A percentile compares a stretch with the other conserved stretches of the same genome.
phyloP scores from a whole-genome alignment of 2,329 filamentous ascomycete species.

The Arthroderma sp. region DNA sequence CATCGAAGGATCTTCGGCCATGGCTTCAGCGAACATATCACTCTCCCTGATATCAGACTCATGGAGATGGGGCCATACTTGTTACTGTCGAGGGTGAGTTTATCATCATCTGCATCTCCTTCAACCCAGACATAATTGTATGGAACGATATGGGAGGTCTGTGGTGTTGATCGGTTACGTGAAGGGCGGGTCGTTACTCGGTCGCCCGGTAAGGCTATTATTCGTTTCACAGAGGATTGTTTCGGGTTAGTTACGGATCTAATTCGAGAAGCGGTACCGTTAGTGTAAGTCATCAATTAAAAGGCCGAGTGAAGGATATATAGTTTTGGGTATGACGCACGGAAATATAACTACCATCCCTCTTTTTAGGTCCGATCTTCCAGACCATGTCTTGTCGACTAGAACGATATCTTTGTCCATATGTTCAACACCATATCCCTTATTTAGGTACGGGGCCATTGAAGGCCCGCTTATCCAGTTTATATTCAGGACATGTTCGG shows the following conservation, averaged over 20 bases:
- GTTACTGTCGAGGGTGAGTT: conserved; percentile 69
- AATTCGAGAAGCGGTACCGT: conserved; percentile 7
- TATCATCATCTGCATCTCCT: conserved; percentile 59
- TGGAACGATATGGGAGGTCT: conserved; percentile 47
- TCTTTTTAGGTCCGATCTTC: conserved; percentile 44
- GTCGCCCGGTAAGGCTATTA: conserved; percentile 72
- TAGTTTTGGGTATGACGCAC: conserved; percentile 7
- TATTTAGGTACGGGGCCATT: conserved; percentile 68
- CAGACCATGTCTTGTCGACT: conserved; percentile 28
- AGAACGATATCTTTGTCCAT: conserved; percentile 29
- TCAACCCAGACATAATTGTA: conserved; percentile 88
- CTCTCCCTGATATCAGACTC: conserved; percentile 59
- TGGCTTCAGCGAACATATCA: conserved; percentile 61
- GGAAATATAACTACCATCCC: conserved; percentile 63
- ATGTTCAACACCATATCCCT: conserved; percentile 40
- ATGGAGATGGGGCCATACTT: conserved; percentile 73
- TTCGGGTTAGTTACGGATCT: conserved; percentile 62
- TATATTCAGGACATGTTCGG: conserved; percentile 28
- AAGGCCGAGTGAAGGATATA: not conserved
- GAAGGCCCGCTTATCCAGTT: conserved; percentile 39
- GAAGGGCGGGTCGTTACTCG: conserved; percentile 52
- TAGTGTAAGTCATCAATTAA: not conserved
- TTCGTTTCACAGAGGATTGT: conserved; percentile 61
- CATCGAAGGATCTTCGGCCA: conserved; percentile 23
- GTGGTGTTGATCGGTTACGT: conserved; percentile 32